A percentile compares a stretch with the other conserved stretches of the same genome.
Evolutionary conservation across 495 filamentous ascomycete genomes (phyloP).

Genomic region (Parachaetomium inaequale): DNA sequence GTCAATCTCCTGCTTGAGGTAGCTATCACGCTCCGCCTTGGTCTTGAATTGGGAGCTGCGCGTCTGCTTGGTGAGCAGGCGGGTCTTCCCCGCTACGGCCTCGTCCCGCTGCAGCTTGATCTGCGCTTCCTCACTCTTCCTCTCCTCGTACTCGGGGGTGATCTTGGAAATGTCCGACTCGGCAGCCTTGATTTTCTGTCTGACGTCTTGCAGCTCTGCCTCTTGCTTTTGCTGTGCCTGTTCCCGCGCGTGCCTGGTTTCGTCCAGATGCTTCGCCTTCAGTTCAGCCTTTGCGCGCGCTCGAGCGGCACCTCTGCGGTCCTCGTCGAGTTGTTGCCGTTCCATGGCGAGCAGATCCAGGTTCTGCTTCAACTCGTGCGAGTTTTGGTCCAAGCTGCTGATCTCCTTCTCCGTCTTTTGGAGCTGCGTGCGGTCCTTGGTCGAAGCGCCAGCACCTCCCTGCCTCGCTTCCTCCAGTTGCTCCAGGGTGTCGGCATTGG

Average conservation of each 20-base stretch:
- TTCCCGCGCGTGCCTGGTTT: constrained; percentile 75
- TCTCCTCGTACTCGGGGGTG: constrained; percentile 67
- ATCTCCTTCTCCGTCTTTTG: constrained; percentile 78
- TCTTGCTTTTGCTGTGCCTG: constrained; percentile 66
- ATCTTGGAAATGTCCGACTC: constrained; percentile 71
- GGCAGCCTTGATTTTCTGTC: constrained; percentile 67
- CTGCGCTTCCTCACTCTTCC: constrained; percentile 66
- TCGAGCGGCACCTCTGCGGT: constrained; percentile 75
- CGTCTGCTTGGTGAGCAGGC: constrained; percentile 90
- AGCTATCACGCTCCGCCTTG: constrained; percentile 83
- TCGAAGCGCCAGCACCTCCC: constrained; percentile 75
- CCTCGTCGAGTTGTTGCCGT: constrained; percentile 81
- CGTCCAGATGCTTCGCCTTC: constrained; percentile 72
- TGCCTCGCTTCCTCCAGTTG: constrained; percentile 78
- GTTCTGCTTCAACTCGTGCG: constrained; percentile 72
- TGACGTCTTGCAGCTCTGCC: constrained; percentile 67
- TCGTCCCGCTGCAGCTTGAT: constrained; percentile 67
- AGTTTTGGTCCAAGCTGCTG: constrained; percentile 67
- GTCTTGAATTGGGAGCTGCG: constrained; percentile 83
- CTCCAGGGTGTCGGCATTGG: constrained; percentile 70
- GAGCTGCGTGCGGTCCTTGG: constrained; percentile 74
- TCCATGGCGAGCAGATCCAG: constrained; percentile 87
- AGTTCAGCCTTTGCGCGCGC: constrained; percentile 79
- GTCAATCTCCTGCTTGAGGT: constrained; percentile 73
- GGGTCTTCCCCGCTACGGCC: constrained; percentile 69